Percentiles rank a stretch among this genome's conserved stretches.
phyloP scores from a whole-genome alignment of 2,329 filamentous ascomycete species.

The Fusarium lyarnte region DNA sequence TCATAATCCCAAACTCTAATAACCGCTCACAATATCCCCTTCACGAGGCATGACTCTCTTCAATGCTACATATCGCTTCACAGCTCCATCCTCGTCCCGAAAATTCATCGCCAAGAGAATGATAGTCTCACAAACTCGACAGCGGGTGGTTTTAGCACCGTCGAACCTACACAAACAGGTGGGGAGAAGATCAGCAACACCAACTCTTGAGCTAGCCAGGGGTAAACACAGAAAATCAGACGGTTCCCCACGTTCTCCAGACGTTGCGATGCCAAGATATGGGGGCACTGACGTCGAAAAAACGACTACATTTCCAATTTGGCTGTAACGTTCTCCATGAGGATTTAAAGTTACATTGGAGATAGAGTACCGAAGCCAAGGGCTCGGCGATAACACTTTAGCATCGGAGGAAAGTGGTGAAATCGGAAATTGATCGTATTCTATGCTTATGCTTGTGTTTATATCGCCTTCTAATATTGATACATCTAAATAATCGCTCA shows the following conservation, averaged over 20 bases:
- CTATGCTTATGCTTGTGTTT: background rate
- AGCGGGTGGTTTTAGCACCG: background rate
- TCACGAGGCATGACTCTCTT: no score
- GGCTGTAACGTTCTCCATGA: background rate
- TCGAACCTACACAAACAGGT: constrained; percentile 3
- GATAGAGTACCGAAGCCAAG: background rate
- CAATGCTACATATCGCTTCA: background rate
- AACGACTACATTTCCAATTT: background rate
- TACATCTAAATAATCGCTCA: constrained; percentile 4
- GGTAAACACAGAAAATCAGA: background rate
- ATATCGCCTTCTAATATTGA: background rate
- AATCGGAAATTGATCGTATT: background rate
- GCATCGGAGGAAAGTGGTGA: background rate
- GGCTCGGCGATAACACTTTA: background rate
- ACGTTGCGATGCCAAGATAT: constrained; percentile 15
- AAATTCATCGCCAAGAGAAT: background rate
- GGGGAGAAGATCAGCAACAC: constrained; percentile 5
- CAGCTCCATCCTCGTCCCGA: background rate
- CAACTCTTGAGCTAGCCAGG: background rate
- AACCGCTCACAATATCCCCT: background rate
- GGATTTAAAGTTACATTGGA: background rate
- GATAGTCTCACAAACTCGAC: background rate
- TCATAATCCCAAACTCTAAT: background rate
- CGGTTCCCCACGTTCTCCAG: constrained; percentile 27
- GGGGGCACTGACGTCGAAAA: constrained; percentile 11